Evolutionary conservation across 345 rosid genomes (phyloP).

Genomic region (Populus ilicifolia): DNA sequence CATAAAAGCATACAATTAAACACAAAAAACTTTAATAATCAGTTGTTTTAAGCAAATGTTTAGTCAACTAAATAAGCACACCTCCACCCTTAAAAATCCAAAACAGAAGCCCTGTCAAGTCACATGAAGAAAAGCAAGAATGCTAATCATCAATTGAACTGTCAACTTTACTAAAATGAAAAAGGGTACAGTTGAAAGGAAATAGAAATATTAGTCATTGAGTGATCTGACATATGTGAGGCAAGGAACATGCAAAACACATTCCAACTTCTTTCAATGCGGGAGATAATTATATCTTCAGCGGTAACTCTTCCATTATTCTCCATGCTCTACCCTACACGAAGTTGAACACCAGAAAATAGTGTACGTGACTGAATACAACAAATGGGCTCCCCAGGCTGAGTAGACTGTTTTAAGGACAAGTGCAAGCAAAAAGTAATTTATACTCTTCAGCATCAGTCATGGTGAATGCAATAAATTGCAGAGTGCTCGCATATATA

Average conservation of each 20-base stretch:
- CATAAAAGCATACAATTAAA: slow-evolving; percentile 18
- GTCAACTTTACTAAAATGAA: background rate
- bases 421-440: background rate
- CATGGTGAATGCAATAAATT: background rate
- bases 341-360: background rate
- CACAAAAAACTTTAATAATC: background rate
- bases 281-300: background rate
- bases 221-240: background rate
- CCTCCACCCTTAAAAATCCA: background rate
- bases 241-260: background rate
- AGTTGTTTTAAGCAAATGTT: background rate
- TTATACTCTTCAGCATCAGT: background rate
- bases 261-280: background rate
- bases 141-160: background rate
- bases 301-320: background rate
- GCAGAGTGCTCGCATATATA: background rate
- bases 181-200: background rate
- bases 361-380: background rate
- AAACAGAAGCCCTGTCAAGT: background rate
- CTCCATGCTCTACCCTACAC: background rate
- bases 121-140: background rate
- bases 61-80: background rate
- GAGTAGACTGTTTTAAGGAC: background rate
- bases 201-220: background rate
- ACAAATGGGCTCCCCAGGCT: background rate